A percentile compares a stretch with the other conserved stretches of the same genome.
Conservation (phyloP, 2,329 filamentous ascomycete species). For the Trichoderma aggressivum region DNA sequence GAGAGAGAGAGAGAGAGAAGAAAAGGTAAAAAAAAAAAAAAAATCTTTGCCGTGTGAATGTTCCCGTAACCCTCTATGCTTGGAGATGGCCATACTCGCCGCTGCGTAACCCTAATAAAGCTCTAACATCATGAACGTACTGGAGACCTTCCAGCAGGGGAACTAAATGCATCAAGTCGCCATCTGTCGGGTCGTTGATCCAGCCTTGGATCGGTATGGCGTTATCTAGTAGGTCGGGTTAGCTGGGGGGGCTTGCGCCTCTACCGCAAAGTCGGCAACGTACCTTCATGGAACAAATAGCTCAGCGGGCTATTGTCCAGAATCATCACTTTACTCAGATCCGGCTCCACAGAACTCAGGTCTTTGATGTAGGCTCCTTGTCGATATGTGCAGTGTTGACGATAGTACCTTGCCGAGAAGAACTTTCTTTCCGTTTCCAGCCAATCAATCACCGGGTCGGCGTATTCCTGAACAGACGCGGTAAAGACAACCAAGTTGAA, state of each 20-base stretch:
- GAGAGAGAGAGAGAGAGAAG: neutral
- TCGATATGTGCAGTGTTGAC: slow-evolving; percentile 93
- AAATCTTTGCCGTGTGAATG: slow-evolving; percentile 15
- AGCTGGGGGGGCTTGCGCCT: neutral
- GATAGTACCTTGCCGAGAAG: slow-evolving; percentile 89
- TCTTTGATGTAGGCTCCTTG: slow-evolving; percentile 99
- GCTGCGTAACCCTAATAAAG: slow-evolving; percentile 80
- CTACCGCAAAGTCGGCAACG: slow-evolving; percentile 27
- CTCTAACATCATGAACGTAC: slow-evolving; percentile 93
- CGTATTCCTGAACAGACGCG: slow-evolving; percentile 96
- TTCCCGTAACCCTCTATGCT: slow-evolving; percentile 31
- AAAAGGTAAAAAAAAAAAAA: neutral
- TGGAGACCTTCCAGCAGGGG: slow-evolving; percentile 91
- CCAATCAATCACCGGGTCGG: slow-evolving; percentile 98
- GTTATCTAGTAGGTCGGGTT: slow-evolving; percentile 65
- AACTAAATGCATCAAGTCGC: slow-evolving; percentile 87
- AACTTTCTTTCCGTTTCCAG: slow-evolving; percentile 95
- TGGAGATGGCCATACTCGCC: slow-evolving; percentile 71
- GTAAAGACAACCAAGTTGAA: slow-evolving; percentile 97
- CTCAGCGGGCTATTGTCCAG: slow-evolving; percentile 97
- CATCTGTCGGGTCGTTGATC: slow-evolving; percentile 98
- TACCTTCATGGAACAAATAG: slow-evolving; percentile 98
- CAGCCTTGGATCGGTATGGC: slow-evolving; percentile 98
- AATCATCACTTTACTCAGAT: slow-evolving; percentile 97
- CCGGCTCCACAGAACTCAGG: slow-evolving; percentile 90